Conservation (phyloP, 768 basidiomycete genomes). For the Suillus tomentosus region DNA sequence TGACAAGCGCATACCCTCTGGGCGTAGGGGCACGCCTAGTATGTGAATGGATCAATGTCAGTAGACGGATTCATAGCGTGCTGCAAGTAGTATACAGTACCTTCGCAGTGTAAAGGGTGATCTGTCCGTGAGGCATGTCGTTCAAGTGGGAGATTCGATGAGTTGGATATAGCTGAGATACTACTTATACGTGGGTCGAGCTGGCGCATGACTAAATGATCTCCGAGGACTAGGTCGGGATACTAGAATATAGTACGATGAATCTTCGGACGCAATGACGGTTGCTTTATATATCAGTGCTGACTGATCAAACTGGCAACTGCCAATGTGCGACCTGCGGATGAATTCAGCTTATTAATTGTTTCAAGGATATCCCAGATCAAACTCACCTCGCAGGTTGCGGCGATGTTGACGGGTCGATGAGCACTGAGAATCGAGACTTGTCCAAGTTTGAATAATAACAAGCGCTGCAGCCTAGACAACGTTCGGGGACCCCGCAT, state of each 20-base stretch:
- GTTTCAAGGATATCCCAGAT: too few species aligned
- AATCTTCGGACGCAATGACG: background rate
- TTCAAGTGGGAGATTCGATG: background rate
- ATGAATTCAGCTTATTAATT: too few species aligned
- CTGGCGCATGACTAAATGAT: background rate
- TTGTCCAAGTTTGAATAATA: too few species aligned
- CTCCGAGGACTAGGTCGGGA: background rate
- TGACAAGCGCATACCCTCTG: conserved; percentile 46
- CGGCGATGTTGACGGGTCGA: too few species aligned
- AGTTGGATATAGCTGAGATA: background rate
- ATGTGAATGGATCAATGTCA: conserved; percentile 7
- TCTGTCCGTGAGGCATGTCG: conserved; percentile 20
- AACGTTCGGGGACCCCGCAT: too few species aligned
- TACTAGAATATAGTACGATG: background rate
- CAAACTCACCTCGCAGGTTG: too few species aligned
- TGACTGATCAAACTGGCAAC: background rate
- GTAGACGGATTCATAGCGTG: background rate
- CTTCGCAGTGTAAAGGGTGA: conserved; percentile 52
- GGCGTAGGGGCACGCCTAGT: conserved; percentile 59
- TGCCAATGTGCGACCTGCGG: too few species aligned
- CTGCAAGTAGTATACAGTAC: conserved; percentile 25
- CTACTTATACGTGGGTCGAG: background rate
- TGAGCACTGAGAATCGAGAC: too few species aligned
- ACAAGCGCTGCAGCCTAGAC: too few species aligned
- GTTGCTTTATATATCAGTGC: background rate